These are phyloP conservation scores for Cyberlindnera euphorbiae DNA, from an alignment of 805 yeast genomes.

Conservation along the genomic window DNA sequence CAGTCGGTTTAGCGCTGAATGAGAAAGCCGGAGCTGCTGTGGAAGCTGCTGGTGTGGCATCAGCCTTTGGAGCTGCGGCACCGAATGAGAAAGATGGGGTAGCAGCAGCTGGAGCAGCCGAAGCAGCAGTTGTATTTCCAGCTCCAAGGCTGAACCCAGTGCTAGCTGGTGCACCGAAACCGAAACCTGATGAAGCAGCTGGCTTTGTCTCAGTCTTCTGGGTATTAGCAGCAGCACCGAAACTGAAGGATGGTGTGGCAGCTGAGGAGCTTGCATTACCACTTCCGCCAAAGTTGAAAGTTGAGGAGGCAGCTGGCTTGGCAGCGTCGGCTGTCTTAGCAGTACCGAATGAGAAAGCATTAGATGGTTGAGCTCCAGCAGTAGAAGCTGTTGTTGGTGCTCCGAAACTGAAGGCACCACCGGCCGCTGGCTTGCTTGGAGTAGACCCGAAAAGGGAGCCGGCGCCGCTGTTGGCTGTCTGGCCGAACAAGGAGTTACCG, in stretches of 20 bases:
- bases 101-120: conserved; percentile 1
- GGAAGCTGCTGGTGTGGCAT: conserved; percentile 8
- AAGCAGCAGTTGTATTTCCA: too few relatives aligned
- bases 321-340: conserved; percentile 5
- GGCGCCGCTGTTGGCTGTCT: conserved; percentile 17
- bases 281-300: conserved; percentile 17
- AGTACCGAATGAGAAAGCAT: conserved; percentile 8
- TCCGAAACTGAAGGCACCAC: conserved; percentile 12
- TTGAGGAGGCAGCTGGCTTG: conserved; percentile 14
- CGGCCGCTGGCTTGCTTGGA: conserved; percentile 19
- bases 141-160: too few relatives aligned
- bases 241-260: conserved; percentile 3
- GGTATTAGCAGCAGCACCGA: conserved; percentile 3
- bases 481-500: conserved; percentile 16
- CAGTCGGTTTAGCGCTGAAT: conserved; percentile 15
- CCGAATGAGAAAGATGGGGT: conserved; percentile 6
- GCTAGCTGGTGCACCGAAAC: conserved; percentile 20
- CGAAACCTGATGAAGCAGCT: conserved; percentile 10
- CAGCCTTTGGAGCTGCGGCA: conserved; percentile 12
- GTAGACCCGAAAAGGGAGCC: conserved; percentile 25
- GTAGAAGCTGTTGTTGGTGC: conserved; percentile 4
- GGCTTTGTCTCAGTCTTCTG: background rate
- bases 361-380: conserved; percentile 4
- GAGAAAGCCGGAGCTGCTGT: conserved; percentile 12
- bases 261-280: too few relatives aligned